A percentile compares a stretch with the other conserved stretches of the same genome.
Conservation (phyloP, 2,329 filamentous ascomycete genomes). For the Colletotrichum sp. region DNA sequence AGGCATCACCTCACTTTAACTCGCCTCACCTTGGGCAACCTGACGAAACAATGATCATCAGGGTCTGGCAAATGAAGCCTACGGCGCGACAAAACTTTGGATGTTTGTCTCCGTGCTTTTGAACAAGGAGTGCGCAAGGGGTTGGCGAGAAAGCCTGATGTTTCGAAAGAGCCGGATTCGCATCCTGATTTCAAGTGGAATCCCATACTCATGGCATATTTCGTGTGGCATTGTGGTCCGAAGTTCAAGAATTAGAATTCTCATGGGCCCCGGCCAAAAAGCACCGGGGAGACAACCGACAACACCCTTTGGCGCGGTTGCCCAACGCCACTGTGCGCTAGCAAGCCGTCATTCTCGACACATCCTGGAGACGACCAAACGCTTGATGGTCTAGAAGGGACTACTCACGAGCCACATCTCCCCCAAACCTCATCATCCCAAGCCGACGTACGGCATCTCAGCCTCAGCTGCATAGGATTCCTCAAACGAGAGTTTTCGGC, state of each 20-base stretch:
- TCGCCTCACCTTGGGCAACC: background rate
- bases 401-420: slow-evolving; percentile 14
- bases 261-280: background rate
- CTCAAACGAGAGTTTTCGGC: background rate
- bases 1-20: background rate
- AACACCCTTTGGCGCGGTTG: background rate
- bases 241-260: background rate
- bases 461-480: background rate
- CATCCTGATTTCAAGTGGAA: background rate
- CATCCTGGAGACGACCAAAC: background rate
- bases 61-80: background rate
- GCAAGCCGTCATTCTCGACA: background rate
- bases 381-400: background rate
- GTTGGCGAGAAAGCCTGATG: background rate
- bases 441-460: background rate
- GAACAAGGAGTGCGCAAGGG: background rate
- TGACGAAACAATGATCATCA: background rate
- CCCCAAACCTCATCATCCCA: background rate
- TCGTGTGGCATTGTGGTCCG: background rate
- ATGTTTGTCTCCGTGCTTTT: background rate
- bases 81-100: background rate
- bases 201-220: background rate
- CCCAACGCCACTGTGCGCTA: background rate
- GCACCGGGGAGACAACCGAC: background rate
- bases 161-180: background rate